Evolutionary conservation across 108 stramenopile genomes (phyloP), one percentile per base, ranked within the genome.

Genomic region (Stephanodiscus triporus): DNA sequence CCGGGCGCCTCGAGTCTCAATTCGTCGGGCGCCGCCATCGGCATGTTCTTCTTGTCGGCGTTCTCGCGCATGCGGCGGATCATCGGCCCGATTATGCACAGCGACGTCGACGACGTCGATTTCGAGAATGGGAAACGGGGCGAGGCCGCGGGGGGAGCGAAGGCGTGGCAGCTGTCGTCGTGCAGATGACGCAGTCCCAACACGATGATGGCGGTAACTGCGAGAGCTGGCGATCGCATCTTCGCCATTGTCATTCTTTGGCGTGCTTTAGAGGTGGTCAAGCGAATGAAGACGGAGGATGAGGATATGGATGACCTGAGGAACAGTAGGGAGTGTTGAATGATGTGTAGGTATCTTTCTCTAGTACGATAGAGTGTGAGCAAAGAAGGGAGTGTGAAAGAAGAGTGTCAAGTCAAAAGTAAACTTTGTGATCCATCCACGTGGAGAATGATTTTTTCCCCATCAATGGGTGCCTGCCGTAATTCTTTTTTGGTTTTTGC

Each of bases 31-130:
- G 61, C 45, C 11, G 86, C 89, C 90, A 95, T 89, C 30, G 94
- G 94, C 82, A 88, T 83, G 59, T 90, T 93, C 66, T 85, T 83
- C 63, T 89, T 87, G 19, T 72, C 87, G n/a, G 89, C 61, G 60
- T 89, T 86, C 71, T 91, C 90, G 24, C 87, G 72, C 91, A 93
- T 93, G 48, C 81, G 84, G 7, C 85, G 82, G 17, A 95, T 88
- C 91, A 92, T 92, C 27, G 89, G 89, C 0, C 94, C 94, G 63
- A 95, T 91, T 49, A 95, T 92, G 56, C 17, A 1, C 1, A 54
- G 30, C 30, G 56, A 26, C 24, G 24, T 24, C 23, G 53, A 54
- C 17, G 51, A 53, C 51, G 23, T 22, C 13, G 24, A 54, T 6
- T 2, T 8, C 14, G 23, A 14, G 7, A 24, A 0, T 8, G 23